phyloP scores from a whole-genome alignment of 2,329 filamentous ascomycete genomes.

The Cladosporium sp. region DNA sequence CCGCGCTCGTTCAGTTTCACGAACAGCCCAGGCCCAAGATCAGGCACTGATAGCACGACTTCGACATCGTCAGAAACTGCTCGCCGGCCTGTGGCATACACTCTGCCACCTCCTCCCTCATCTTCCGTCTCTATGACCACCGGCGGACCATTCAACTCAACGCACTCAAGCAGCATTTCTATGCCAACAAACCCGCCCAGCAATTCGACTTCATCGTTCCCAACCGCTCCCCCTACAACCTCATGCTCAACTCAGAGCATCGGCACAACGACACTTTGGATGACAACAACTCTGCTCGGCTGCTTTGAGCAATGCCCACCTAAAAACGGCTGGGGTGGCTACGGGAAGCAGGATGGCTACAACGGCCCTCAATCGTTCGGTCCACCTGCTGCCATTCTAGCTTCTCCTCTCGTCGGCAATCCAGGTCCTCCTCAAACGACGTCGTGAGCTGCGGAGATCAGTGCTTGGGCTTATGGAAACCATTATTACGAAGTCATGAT shows the following conservation, averaged over 20 bases:
- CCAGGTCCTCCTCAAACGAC: not conserved
- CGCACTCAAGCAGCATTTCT: not conserved
- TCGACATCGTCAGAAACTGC: not conserved
- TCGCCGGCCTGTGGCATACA: not conserved
- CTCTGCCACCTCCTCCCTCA: not conserved
- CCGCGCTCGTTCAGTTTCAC: not conserved
- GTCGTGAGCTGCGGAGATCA: not conserved
- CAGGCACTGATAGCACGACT: constrained; percentile 9
- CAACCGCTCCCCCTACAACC: constrained; percentile 8
- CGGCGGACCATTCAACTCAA: not conserved
- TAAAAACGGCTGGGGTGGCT: not conserved
- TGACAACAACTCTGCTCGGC: constrained; percentile 15
- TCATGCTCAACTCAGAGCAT: not conserved
- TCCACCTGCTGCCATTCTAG: constrained; percentile 4
- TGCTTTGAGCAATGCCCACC: constrained; percentile 19
- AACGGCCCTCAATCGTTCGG: constrained; percentile 15
- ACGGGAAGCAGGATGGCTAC: constrained; percentile 7
- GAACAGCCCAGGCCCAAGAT: constrained; percentile 1
- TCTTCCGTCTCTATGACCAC: constrained; percentile 2
- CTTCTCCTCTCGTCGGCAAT: not conserved
- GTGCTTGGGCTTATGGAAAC: not conserved
- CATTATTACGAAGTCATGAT: not conserved
- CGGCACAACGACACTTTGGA: constrained; percentile 6
- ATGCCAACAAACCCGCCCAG: not conserved
- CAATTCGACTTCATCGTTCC: constrained; percentile 5